Evolutionary conservation across 495 filamentous ascomycete species (phyloP), one percentile per base, ranked within the genome.

Genomic region (Podospora didyma): DNA sequence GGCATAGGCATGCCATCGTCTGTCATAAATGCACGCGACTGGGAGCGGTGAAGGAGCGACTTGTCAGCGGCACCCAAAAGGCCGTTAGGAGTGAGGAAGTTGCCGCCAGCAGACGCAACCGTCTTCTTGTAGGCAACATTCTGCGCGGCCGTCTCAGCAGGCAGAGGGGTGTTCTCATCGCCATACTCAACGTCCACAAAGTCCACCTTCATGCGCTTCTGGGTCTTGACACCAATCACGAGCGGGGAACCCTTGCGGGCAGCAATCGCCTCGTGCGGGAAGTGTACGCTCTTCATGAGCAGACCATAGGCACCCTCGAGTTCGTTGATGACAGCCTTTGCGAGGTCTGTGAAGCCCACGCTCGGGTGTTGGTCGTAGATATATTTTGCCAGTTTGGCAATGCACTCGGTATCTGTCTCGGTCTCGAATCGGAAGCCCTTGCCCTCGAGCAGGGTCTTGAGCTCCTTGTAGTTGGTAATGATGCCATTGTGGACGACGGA

Each of bases 391-490:
- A 98, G 86, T 79, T 98, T 98, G 58, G 95, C 94, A 72, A 98
- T 98, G 71, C 92, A 96, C 74, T 98, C 94, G 23, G 94, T 98
- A 68, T 98, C 94, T 46, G 94, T 98, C 78, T 98, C 92, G 24
- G 93, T 97, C 84, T 98, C 94, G 70, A 98, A 98, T 56, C 87
- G 86, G 82, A 96, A 96, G 60, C 95, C 95, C 81, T 97, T 98
- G 79, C 79, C 81, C 75, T 91, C 86, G 60, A 98, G 79, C 49
- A 98, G 82, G 54, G 89, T 88, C 85, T 93, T 96, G 64, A 98
- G 78, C 79, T 98, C 94, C 79, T 98, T 98, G 84, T 98, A 98
- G 82, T 98, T 98, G 78, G 94, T 98, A 78, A 98, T 98, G 81
- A 98, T 98, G 70, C 94, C 94, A 74, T 98, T 98, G 86, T 98